Percentiles rank a stretch among this genome's conserved stretches.
phyloP scores from a whole-genome alignment of 2,329 filamentous ascomycete species.

The Fusarium algeriense region DNA sequence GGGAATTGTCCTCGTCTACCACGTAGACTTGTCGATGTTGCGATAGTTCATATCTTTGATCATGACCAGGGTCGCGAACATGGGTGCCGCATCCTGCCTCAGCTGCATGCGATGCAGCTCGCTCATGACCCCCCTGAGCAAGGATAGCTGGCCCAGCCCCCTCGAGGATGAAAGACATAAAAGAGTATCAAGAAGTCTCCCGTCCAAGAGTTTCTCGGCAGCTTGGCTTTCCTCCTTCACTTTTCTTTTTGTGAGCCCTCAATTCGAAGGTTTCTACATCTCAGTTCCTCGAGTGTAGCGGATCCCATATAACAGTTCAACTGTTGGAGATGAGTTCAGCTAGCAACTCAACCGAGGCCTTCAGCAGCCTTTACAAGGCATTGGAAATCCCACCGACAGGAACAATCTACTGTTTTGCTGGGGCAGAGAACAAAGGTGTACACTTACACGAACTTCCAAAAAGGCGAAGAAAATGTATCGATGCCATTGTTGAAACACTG shows the following conservation, averaged over 20 bases:
- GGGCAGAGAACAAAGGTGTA: not conserved
- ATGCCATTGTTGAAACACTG: not conserved
- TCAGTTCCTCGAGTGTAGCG: no score
- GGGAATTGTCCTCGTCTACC: not conserved
- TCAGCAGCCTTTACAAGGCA: slow-evolving; percentile 12
- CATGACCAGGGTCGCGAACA: not conserved
- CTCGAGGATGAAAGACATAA: not conserved
- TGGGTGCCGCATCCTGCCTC: not conserved
- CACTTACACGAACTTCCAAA: not conserved
- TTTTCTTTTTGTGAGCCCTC: not conserved
- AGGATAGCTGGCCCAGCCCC: slow-evolving; percentile 5
- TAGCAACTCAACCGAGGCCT: not conserved
- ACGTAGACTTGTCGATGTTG: not conserved
- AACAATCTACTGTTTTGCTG: not conserved
- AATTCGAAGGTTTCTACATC: not conserved
- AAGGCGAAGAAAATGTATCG: not conserved
- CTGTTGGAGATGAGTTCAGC: not conserved
- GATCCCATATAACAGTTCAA: not conserved
- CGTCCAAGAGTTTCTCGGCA: not conserved
- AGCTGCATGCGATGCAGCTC: slow-evolving; percentile 13
- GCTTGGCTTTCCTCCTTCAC: not conserved
- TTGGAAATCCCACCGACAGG: not conserved
- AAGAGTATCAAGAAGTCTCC: not conserved
- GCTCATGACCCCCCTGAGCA: not conserved
- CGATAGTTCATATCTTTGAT: not conserved